phyloP scores from a whole-genome alignment of 2,329 filamentous ascomycete genomes.

The Botrytis fragariae region DNA sequence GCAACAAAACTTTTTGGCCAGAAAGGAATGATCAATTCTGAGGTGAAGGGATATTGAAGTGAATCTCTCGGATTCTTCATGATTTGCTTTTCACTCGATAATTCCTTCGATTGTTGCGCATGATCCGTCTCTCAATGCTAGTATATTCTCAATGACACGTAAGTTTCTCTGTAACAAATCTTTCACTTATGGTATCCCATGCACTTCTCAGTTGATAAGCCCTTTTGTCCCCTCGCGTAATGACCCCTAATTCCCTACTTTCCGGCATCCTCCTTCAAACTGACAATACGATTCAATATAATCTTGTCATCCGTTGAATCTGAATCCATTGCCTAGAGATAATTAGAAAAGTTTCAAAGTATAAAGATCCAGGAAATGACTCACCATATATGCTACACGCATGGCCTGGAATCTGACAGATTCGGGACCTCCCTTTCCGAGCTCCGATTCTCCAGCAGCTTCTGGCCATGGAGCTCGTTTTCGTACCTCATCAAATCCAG shows the following conservation, averaged over 20 bases:
- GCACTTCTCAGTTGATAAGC: neutral
- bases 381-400: slow-evolving; percentile 68
- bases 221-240: neutral
- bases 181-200: neutral
- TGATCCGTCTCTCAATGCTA: neutral
- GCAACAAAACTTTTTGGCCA: neutral
- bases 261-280: slow-evolving; percentile 81
- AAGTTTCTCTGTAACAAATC: neutral
- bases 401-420: slow-evolving; percentile 88
- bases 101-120: neutral
- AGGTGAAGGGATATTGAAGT: neutral
- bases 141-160: neutral
- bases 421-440: slow-evolving; percentile 62
- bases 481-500: slow-evolving; percentile 76
- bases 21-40: neutral
- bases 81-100: neutral
- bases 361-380: neutral
- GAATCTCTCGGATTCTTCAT: neutral
- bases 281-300: slow-evolving; percentile 88
- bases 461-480: slow-evolving; percentile 77
- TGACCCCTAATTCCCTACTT: slow-evolving; percentile 47
- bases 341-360: neutral
- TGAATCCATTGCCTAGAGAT: slow-evolving; percentile 61
- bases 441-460: slow-evolving; percentile 62
- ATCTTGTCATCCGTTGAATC: slow-evolving; percentile 78